Evolutionary conservation across 108 stramenopile genomes (phyloP).

Genomic region (Cylindrotheca closterium): DNA sequence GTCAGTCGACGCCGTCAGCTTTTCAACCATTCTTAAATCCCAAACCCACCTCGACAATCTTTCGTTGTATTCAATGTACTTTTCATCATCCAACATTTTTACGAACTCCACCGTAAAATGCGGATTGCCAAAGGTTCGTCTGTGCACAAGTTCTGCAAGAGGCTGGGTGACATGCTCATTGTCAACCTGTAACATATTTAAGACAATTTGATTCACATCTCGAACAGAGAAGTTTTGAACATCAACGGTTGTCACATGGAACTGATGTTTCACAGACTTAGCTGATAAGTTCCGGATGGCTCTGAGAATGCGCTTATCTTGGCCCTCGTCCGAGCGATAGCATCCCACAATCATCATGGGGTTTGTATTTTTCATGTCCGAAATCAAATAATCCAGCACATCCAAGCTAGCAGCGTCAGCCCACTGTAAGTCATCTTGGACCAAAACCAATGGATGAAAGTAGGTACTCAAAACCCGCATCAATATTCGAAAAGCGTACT

Average conservation of each 20-base stretch:
- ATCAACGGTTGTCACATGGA: background rate
- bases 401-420: conserved; percentile 22
- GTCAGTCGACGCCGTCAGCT: conserved; percentile 9
- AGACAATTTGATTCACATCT: conserved; percentile 2
- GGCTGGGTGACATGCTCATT: background rate
- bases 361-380: background rate
- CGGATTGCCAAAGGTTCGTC: conserved; percentile 40
- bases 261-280: background rate
- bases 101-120: conserved; percentile 29
- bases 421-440: conserved; percentile 20
- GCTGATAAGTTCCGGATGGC: background rate
- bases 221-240: conserved; percentile 1
- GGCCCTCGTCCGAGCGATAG: conserved; percentile 51
- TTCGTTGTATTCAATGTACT: conserved; percentile 20
- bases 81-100: conserved; percentile 2
- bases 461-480: conserved; percentile 8
- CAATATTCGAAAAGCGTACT: conserved; percentile 12
- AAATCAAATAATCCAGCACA: conserved; percentile 1
- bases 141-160: background rate
- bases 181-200: background rate
- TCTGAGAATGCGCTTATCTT: conserved; percentile 13
- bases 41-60: conserved; percentile 7
- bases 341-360: conserved; percentile 42
- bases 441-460: conserved; percentile 12
- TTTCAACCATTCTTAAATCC: conserved; percentile 12